Evolutionary conservation across 805 yeast species (phyloP), one percentile per base, ranked within the genome.

Genomic region (Osmozyma mogii): DNA sequence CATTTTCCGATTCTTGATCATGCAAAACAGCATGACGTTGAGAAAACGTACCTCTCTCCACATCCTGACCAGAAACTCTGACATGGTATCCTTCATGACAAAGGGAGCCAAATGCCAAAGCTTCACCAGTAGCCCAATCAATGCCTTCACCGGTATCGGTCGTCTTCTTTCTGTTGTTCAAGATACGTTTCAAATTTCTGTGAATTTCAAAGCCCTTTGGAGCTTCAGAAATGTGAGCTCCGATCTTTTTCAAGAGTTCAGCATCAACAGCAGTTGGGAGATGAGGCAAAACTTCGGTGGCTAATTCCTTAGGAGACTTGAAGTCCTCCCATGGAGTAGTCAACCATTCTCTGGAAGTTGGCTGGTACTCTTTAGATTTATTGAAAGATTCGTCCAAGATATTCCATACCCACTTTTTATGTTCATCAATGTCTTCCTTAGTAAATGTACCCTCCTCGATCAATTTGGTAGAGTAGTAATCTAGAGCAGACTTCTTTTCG

Each of bases 81-180:
- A 92, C 94, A 50, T 89, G 95, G 66, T 80, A 82, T 42, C 98
- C 98, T 65, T 92, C 99, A 51, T 78, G 57, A 31, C 79, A 80
- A 45, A 92, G 70, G 29, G 96, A 76, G 53, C 97, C 99, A 50
- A 80, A 89, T 12, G 98, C 98, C 48, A 92, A 76, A 27, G 97
- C 97, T 69, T 92, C 99, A 75, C 95, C 99, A 35, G 99, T 92
- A 27, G 98, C 81, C 98, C 97, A 92, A 62, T 92, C 99, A 43
- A 92, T 85, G 52, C 89, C 94, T 61, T 82, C 85, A 53, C 98
- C 98, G 12, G 75, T 58, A 45, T 84, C 92, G 36, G 79, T 72
- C 26, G 95, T 59, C 70, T 92, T 92, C 61, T 81, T 73, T 68
- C 98, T 84, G 50, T 75, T 72, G 53, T 72, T 75, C 60, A 92